Percentiles rank a stretch among this genome's conserved stretches.
Conservation (phyloP, 805 yeast genomes). For the Candida ponderosae region DNA sequence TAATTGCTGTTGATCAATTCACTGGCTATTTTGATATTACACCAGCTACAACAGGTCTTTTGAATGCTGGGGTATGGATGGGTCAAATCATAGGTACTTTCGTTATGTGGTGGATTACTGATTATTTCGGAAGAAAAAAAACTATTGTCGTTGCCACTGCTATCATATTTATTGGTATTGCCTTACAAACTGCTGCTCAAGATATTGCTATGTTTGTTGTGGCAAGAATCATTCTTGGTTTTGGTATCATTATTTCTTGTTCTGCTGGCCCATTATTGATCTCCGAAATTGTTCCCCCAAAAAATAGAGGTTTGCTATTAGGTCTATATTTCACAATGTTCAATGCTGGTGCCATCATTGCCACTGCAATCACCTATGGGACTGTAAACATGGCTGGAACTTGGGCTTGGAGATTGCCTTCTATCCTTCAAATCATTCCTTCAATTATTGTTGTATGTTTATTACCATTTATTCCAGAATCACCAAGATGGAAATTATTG, state of each 20-base stretch:
- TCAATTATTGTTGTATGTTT: slow-evolving; percentile 40
- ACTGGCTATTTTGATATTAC: background rate
- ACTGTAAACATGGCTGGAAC: slow-evolving; percentile 15
- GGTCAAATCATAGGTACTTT: slow-evolving; percentile 3
- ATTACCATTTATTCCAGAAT: slow-evolving; percentile 49
- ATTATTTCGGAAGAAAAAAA: slow-evolving; percentile 8
- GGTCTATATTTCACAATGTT: slow-evolving; percentile 22
- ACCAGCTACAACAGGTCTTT: slow-evolving; percentile 4
- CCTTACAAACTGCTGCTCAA: slow-evolving; percentile 6
- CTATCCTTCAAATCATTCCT: slow-evolving; percentile 20
- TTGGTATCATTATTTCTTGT: slow-evolving; percentile 4
- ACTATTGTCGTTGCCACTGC: slow-evolving; percentile 1
- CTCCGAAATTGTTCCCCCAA: slow-evolving; percentile 5
- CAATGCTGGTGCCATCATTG: slow-evolving; percentile 21
- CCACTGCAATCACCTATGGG: slow-evolving; percentile 22
- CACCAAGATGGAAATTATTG: slow-evolving; percentile 40
- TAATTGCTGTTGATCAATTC: slow-evolving; percentile 9
- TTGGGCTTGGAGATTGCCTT: slow-evolving; percentile 26
- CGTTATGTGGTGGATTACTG: slow-evolving; percentile 1
- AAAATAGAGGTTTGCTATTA: slow-evolving; percentile 3
- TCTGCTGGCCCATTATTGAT: slow-evolving; percentile 4
- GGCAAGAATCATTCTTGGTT: slow-evolving; percentile 5
- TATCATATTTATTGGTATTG: slow-evolving; percentile 2
- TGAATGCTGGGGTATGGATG: slow-evolving; percentile 6
- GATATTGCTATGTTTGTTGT: slow-evolving; percentile 8